A percentile compares a stretch with the other conserved stretches of the same genome.
These are phyloP conservation scores for Inonotus hispidus DNA, from an alignment of 1,284 basidiomycete species.

Conservation along the genomic window DNA sequence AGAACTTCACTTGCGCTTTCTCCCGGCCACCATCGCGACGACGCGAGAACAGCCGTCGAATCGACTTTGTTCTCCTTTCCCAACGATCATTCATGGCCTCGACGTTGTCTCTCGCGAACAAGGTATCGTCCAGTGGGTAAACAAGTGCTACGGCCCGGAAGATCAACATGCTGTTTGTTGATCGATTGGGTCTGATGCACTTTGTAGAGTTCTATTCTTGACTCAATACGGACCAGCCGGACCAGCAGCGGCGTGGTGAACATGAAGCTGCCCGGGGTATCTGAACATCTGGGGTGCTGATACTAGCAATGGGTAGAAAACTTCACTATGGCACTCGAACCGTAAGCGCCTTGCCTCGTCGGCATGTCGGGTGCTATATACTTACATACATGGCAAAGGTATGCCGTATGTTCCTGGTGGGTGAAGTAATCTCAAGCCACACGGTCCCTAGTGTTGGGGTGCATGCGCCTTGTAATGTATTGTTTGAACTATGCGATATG, in stretches of 20 bases:
- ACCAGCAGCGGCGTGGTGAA: background rate
- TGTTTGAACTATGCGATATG: background rate
- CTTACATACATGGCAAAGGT: background rate
- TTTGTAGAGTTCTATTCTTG: too few species aligned
- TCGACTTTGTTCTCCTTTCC: background rate
- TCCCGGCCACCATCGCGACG: background rate
- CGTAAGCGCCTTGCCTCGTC: background rate
- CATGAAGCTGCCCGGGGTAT: background rate
- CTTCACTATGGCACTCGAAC: background rate
- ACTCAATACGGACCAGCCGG: too few species aligned
- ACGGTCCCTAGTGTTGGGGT: background rate
- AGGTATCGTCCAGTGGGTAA: background rate
- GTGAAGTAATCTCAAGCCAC: background rate
- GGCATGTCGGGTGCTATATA: background rate
- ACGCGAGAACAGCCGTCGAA: background rate
- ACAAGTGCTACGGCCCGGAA: background rate
- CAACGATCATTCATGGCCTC: background rate
- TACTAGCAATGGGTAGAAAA: too few species aligned
- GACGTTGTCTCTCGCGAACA: background rate
- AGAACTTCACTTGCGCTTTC: background rate
- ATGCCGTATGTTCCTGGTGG: background rate
- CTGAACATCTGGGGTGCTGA: too few species aligned
- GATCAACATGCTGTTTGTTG: background rate
- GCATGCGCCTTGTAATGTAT: background rate
- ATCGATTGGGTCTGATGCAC: background rate